Evolutionary conservation across 1,139 yeast genomes (phyloP).

Genomic region (Candida pseudocylindracea): DNA sequence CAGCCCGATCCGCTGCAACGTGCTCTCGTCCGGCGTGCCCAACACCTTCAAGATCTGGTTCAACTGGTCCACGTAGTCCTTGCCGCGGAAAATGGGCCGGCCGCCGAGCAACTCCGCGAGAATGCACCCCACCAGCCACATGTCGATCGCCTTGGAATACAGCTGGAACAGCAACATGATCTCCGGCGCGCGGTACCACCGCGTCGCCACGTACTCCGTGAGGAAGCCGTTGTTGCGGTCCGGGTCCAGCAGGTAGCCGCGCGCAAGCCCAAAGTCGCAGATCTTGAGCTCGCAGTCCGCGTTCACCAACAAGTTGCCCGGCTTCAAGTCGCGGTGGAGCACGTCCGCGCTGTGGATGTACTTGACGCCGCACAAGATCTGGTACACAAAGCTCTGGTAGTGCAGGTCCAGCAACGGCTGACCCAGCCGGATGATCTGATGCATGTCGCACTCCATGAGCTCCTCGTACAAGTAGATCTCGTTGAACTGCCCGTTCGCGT

Average conservation of each 20-base stretch:
- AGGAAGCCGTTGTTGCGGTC: slow-evolving; percentile 47
- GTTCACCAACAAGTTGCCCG: slow-evolving; percentile 67
- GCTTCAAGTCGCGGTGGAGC: slow-evolving; percentile 82
- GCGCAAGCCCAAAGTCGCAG: slow-evolving; percentile 88
- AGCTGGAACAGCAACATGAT: slow-evolving; percentile 88
- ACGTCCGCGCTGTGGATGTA: slow-evolving; percentile 84
- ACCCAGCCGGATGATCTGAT: slow-evolving; percentile 58
- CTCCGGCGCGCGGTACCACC: slow-evolving; percentile 97
- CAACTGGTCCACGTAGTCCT: slow-evolving; percentile 82
- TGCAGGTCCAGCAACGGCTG: slow-evolving; percentile 80
- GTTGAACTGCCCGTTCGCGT: slow-evolving; percentile 39
- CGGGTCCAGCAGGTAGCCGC: slow-evolving; percentile 15
- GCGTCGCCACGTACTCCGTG: slow-evolving; percentile 94
- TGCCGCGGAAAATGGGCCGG: slow-evolving; percentile 81
- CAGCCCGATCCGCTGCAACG: slow-evolving; percentile 58
- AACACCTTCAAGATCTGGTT: slow-evolving; percentile 70
- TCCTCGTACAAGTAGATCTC: slow-evolving; percentile 91
- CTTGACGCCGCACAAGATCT: slow-evolving; percentile 72
- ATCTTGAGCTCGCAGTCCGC: slow-evolving; percentile 87
- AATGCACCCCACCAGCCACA: slow-evolving; percentile 95
- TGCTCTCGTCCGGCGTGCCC: slow-evolving; percentile 79
- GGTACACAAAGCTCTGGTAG: slow-evolving; percentile 82
- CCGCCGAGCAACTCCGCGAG: slow-evolving; percentile 81
- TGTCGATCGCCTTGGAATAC: slow-evolving; percentile 86
- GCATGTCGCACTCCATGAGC: slow-evolving; percentile 89